Percentiles rank a stretch among this genome's conserved stretches.
These are phyloP conservation scores for Penicillium carneum DNA, from an alignment of 2,329 filamentous ascomycete genomes.

Conservation along the genomic window DNA sequence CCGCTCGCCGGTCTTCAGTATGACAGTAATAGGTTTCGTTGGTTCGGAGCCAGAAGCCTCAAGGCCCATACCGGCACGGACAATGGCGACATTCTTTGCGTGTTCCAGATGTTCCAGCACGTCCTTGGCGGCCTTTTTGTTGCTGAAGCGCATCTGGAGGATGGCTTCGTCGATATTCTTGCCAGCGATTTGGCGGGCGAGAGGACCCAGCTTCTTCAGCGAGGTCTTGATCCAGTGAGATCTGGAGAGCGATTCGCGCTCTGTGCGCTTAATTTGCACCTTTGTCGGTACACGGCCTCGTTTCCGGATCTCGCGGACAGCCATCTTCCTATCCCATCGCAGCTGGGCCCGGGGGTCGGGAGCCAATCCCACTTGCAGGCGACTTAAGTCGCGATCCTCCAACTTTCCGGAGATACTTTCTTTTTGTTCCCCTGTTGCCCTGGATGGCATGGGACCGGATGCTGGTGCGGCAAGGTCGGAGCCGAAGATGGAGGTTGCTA, in stretches of 20 bases:
- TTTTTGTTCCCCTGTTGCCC: conserved; percentile 31
- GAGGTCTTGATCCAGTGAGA: conserved; percentile 81
- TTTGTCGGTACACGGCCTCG: conserved; percentile 71
- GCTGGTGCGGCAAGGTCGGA: conserved; percentile 42
- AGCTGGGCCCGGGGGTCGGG: conserved; percentile 75
- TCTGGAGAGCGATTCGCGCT: conserved; percentile 65
- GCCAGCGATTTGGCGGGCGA: conserved; percentile 87
- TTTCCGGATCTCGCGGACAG: conserved; percentile 75
- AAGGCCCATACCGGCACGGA: conserved; percentile 83
- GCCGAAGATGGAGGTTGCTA: conserved; percentile 53
- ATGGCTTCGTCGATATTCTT: conserved; percentile 95
- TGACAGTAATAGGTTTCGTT: conserved; percentile 64
- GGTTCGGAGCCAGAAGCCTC: conserved; percentile 39
- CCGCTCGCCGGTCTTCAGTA: conserved; percentile 76
- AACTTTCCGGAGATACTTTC: conserved; percentile 30
- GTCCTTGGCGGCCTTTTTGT: conserved; percentile 88
- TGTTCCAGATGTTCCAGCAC: conserved; percentile 79
- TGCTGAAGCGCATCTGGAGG: conserved; percentile 90
- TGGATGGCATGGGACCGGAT: conserved; percentile 38
- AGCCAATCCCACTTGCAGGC: conserved; percentile 71
- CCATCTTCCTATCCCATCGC: conserved; percentile 82
- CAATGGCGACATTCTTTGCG: conserved; percentile 81
- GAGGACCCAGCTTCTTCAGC: conserved; percentile 86
- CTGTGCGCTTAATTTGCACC: conserved; percentile 72
- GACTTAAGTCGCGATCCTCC: conserved; percentile 55